Evolutionary conservation across 2,329 filamentous ascomycete species (phyloP).

Genomic region (Dryadomyces quercivorus): DNA sequence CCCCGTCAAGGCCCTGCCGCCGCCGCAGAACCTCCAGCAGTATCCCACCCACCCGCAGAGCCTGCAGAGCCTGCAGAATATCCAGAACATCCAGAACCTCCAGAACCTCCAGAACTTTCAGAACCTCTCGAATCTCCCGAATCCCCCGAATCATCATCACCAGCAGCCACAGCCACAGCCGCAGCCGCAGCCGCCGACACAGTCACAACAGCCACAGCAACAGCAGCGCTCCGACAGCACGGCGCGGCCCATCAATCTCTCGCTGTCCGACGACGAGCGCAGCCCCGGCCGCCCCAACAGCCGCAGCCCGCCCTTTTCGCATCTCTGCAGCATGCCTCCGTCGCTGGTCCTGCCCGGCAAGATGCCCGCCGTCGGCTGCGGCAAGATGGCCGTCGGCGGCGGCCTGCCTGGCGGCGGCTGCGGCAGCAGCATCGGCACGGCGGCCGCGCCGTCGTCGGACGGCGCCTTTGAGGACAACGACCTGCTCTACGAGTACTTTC

Average conservation of each 20-base stretch:
- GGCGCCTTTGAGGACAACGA: slow-evolving; percentile 68
- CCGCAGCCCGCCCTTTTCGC: slow-evolving; percentile 34
- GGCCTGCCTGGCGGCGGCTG: slow-evolving; percentile 3
- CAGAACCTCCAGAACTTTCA: neutral
- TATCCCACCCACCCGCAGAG: neutral
- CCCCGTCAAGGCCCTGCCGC: slow-evolving; percentile 8
- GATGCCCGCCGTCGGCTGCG: neutral
- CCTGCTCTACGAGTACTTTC: slow-evolving; percentile 88
- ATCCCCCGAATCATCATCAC: neutral
- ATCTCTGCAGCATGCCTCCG: slow-evolving; percentile 8
- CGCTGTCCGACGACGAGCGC: slow-evolving; percentile 47
- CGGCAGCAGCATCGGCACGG: slow-evolving; percentile 15
- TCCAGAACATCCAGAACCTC: neutral
- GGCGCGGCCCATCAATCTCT: slow-evolving; percentile 34
- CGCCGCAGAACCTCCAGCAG: neutral
- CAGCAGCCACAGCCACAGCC: neutral
- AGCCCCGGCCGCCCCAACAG: slow-evolving; percentile 39
- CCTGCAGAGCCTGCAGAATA: neutral
- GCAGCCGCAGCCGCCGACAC: slow-evolving; percentile 1
- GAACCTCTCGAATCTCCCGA: neutral
- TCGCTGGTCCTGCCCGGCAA: neutral
- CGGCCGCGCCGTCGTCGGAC: slow-evolving; percentile 23
- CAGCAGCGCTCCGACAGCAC: slow-evolving; percentile 5
- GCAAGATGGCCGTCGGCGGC: slow-evolving; percentile 12
- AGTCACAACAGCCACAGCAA: slow-evolving; percentile 12